Evolutionary conservation across 129 eudicot species (phyloP).

Genomic region (Flaveria brownii): DNA sequence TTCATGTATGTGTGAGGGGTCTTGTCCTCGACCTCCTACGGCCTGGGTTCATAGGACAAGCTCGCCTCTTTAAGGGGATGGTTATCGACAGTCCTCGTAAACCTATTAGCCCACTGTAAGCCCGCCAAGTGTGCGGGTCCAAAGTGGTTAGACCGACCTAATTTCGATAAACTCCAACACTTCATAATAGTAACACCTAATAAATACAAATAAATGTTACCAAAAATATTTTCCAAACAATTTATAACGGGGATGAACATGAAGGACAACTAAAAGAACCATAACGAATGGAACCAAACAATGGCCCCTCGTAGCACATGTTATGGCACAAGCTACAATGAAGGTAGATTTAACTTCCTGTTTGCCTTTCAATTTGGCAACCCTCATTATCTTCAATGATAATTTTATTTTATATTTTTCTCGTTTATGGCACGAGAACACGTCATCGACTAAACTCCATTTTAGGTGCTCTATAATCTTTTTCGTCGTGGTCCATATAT

Average conservation of each 20-base stretch:
- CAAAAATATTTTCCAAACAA: background rate
- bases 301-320: conserved; percentile 40
- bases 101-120: background rate
- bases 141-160: background rate
- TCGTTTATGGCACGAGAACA: background rate
- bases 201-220: background rate
- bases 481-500: conserved; percentile 21
- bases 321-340: conserved; percentile 34
- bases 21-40: background rate
- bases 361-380: conserved; percentile 29
- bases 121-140: background rate
- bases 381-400: background rate
- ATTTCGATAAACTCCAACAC: background rate
- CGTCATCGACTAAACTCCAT: background rate
- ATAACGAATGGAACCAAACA: conserved; percentile 36
- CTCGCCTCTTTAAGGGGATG: background rate
- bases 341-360: conserved; percentile 35
- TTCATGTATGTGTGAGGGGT: background rate
- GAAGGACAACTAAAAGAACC: conserved; percentile 30
- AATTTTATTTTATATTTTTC: background rate
- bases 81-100: background rate
- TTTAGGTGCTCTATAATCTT: conserved; percentile 10
- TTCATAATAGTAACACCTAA: background rate
- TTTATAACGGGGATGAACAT: conserved; percentile 5
- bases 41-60: background rate